Percentiles rank a stretch among this genome's conserved stretches.
phyloP scores from a whole-genome alignment of 2,329 filamentous ascomycete genomes.

The Grosmannia clavigera region DNA sequence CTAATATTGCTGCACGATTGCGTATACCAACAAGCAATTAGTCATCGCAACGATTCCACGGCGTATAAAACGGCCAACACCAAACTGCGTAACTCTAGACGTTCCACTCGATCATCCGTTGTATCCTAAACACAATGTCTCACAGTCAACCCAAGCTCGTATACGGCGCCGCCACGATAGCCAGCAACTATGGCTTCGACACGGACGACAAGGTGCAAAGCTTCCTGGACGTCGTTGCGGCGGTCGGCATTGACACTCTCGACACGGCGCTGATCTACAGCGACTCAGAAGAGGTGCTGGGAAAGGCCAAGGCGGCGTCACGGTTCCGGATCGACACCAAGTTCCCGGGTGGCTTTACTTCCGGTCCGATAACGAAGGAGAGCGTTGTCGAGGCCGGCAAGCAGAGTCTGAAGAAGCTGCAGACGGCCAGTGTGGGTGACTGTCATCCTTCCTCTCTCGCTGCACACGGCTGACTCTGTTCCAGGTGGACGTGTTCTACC shows the following conservation, averaged over 20 bases:
- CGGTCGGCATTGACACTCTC: slow-evolving; percentile 17
- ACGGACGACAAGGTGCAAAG: slow-evolving; percentile 15
- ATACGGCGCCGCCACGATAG: background rate
- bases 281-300: slow-evolving; percentile 20
- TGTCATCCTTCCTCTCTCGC: background rate
- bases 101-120: background rate
- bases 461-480: background rate
- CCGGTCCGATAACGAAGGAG: slow-evolving; percentile 3
- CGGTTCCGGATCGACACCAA: slow-evolving; percentile 25
- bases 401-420: background rate
- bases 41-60: background rate
- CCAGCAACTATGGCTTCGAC: slow-evolving; percentile 3
- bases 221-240: slow-evolving; percentile 14
- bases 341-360: slow-evolving; percentile 13
- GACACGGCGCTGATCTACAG: slow-evolving; percentile 23
- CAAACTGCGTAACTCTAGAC: background rate
- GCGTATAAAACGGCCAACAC: too few relatives aligned
- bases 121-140: background rate
- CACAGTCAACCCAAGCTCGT: background rate
- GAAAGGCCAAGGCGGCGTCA: slow-evolving; percentile 15
- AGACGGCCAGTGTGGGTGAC: background rate
- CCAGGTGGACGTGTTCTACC: background rate
- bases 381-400: background rate
- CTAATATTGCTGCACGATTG: too few relatives aligned
- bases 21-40: too few relatives aligned